Conservation (phyloP, 2,329 filamentous ascomycete genomes). For the Coniochaeta prunicola region DNA sequence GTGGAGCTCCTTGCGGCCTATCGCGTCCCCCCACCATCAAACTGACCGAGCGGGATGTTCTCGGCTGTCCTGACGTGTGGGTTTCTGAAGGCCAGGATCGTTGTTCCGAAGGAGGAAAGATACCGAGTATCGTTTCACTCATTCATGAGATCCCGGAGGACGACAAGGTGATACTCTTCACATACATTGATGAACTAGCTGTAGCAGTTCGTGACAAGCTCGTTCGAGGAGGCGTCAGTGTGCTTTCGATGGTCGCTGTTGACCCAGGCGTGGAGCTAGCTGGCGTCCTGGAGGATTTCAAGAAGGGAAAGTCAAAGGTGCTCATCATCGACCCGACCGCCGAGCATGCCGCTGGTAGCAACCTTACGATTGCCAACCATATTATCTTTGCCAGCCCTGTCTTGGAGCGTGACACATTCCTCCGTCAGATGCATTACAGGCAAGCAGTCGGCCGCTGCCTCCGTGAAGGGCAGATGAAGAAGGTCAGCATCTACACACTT, state of each 20-base stretch:
- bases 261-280: slow-evolving; percentile 1
- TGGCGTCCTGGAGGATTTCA: slow-evolving; percentile 18
- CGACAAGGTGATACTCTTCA: slow-evolving; percentile 28
- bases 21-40: not conserved
- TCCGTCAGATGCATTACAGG: slow-evolving; percentile 26
- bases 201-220: slow-evolving; percentile 16
- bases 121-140: slow-evolving; percentile 12
- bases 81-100: slow-evolving; percentile 1
- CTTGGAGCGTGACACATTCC: slow-evolving; percentile 20
- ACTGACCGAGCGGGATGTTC: not conserved
- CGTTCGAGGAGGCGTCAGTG: slow-evolving; percentile 6
- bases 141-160: slow-evolving; percentile 14
- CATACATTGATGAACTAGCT: slow-evolving; percentile 23
- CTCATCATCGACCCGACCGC: slow-evolving; percentile 30
- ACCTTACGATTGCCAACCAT: slow-evolving; percentile 33
- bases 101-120: not conserved
- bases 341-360: slow-evolving; percentile 30
- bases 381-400: slow-evolving; percentile 31
- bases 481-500: slow-evolving; percentile 32
- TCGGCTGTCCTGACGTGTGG: not conserved
- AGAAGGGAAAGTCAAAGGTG: slow-evolving; percentile 16
- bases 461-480: slow-evolving; percentile 29
- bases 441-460: slow-evolving; percentile 32
- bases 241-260: slow-evolving; percentile 3
- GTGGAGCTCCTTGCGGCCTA: slow-evolving; percentile 3